Evolutionary conservation across 164 flowering plant species (phyloP), one percentile per base, ranked within the genome.

Genomic region (Chloranthus sessilifolius): DNA sequence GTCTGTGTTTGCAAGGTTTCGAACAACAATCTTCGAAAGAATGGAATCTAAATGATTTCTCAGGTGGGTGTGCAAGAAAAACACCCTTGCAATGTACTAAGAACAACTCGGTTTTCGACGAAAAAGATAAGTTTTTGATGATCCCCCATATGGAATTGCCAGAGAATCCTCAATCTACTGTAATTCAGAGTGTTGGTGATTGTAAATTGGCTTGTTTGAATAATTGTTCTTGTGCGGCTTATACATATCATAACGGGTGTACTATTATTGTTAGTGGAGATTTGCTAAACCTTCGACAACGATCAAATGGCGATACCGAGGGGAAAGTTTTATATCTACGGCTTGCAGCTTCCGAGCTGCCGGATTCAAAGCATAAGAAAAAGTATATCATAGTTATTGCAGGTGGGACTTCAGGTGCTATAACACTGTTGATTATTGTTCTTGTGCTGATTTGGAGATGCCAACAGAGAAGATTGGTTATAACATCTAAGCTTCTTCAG

Each of bases 61-160:
- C 63, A 2, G 50, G 45, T 40, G 68, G 68, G 14, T 64, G 63
- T 41, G 54, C 39, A n/a, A 58, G 68, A 37, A 58, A 46, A 0
- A 26, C 31, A 0, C 24, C 53, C 5, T 39, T 58, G 45, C 58
- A 58, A 12, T 64, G 68, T 47, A 22, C 26, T 7, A 31, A 5
- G 19, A n/a, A 50, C 10, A 26, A 14, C 14, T 44, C 30, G 19
- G 30, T 26, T 2, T 16, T 29, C 12, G 26, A 16, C 3, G 19
- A 9, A 0, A 35, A 50, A 28, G 51, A 43, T 28, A 6, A 3
- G 10, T 62, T 55, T 28, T 47, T 44, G n/a, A n/a, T n/a, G n/a
- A n/a, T n/a, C n/a, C n/a, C n/a, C n/a, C n/a, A n/a, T 15, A 9
- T 51, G 35, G n/a, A 36, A 26, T 37, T 17, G 5, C 55, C 55